Conservation (phyloP, 2,329 filamentous ascomycete genomes). For the Chrysosphaeria jannelii region DNA sequence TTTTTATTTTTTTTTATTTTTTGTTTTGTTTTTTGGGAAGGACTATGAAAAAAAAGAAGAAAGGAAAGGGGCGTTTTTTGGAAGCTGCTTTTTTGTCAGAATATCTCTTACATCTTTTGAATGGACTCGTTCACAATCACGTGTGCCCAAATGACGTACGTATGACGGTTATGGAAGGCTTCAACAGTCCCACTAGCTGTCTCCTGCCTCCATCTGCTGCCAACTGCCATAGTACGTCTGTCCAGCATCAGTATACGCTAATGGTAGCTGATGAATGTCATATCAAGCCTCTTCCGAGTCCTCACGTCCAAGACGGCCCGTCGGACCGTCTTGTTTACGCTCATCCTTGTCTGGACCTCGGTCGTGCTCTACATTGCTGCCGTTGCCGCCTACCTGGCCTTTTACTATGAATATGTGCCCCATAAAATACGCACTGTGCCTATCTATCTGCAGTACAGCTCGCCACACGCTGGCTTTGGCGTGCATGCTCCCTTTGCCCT, state of each 20-base stretch:
- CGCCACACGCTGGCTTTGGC: too few species aligned
- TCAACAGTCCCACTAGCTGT: too few species aligned
- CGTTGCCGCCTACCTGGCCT: constrained; percentile 17
- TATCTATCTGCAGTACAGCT: constrained; percentile 27
- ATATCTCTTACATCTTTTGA: too few species aligned
- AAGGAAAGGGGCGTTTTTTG: not conserved
- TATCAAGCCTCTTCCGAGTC: constrained; percentile 9
- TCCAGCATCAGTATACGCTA: too few species aligned
- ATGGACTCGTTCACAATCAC: too few species aligned
- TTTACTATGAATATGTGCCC: constrained; percentile 25
- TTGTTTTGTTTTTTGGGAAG: not conserved
- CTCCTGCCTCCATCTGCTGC: too few species aligned
- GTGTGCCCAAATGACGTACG: too few species aligned
- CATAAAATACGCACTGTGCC: constrained; percentile 20
- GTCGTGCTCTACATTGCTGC: constrained; percentile 16
- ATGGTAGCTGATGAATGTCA: too few species aligned
- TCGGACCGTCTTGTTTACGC: constrained; percentile 16
- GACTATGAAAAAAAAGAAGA: too few species aligned
- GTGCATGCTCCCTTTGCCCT: constrained; percentile 20
- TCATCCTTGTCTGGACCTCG: constrained; percentile 14
- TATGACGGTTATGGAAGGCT: too few species aligned
- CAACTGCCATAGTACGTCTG: too few species aligned
- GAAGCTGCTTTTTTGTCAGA: constrained; percentile 1
- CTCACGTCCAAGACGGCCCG: constrained; percentile 21
- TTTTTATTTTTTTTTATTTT: not conserved